phyloP scores from a whole-genome alignment of 768 basidiomycete species.

The Naganishia kalamii region DNA sequence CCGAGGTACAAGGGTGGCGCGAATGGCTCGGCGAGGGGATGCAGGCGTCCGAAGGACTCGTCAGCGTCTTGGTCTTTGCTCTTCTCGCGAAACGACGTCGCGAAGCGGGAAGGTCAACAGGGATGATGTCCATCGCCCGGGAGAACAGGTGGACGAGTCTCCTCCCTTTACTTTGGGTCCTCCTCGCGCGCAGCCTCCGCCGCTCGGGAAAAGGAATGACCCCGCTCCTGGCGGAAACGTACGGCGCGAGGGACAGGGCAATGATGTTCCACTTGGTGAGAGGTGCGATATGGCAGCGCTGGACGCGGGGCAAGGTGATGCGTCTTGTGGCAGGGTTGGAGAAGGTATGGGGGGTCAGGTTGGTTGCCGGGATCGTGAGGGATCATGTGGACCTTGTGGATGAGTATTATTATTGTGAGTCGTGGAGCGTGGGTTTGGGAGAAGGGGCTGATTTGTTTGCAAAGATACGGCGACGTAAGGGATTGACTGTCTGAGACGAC shows the following conservation, averaged over 20 bases:
- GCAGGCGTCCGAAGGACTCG: slow-evolving; percentile 24
- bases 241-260: slow-evolving; percentile 73
- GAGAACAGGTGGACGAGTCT: slow-evolving; percentile 50
- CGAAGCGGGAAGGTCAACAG: background rate
- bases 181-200: slow-evolving; percentile 2
- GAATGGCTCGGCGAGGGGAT: slow-evolving; percentile 34
- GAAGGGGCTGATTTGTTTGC: background rate
- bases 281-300: slow-evolving; percentile 67
- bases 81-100: background rate
- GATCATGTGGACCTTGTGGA: slow-evolving; percentile 43
- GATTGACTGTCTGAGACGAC: too few species aligned
- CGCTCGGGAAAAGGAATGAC: slow-evolving; percentile 51
- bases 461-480: slow-evolving; percentile 6
- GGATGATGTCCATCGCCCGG: slow-evolving; percentile 25
- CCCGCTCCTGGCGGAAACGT: slow-evolving; percentile 56
- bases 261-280: slow-evolving; percentile 78
- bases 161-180: slow-evolving; percentile 16
- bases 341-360: slow-evolving; percentile 33
- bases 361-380: slow-evolving; percentile 38
- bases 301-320: slow-evolving; percentile 38
- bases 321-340: slow-evolving; percentile 30
- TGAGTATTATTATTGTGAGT: slow-evolving; percentile 45
- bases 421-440: background rate
- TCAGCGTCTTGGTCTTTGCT: slow-evolving; percentile 24
- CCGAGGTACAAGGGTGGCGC: slow-evolving; percentile 17